A percentile compares a stretch with the other conserved stretches of the same genome.
Evolutionary conservation across 2,329 filamentous ascomycete species (phyloP).

Genomic region (Colletotrichum ledebouriae): DNA sequence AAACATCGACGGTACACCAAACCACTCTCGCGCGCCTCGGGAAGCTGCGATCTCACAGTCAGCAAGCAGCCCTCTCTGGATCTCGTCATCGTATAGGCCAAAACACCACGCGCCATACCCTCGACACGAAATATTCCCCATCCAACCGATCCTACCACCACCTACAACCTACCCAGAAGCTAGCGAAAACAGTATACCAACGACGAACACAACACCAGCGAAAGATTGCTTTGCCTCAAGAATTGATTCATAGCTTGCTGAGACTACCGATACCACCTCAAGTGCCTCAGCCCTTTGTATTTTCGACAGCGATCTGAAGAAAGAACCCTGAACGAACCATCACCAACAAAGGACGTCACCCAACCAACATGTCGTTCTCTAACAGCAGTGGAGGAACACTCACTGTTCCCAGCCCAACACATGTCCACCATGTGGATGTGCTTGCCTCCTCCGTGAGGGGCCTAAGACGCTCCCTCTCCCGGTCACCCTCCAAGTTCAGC

Average conservation of each 20-base stretch:
- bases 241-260: conserved; percentile 31
- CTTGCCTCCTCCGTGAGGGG: conserved; percentile 82
- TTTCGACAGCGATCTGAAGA: conserved; percentile 13
- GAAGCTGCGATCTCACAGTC: conserved; percentile 29
- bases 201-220: conserved; percentile 37
- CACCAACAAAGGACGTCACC: conserved; percentile 26
- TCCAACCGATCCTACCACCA: conserved; percentile 28
- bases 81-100: conserved; percentile 11
- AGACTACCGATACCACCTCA: conserved; percentile 18
- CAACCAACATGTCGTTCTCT: conserved; percentile 68
- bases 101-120: conserved; percentile 24
- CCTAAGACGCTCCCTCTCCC: conserved; percentile 87
- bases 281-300: conserved; percentile 32
- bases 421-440: conserved; percentile 85
- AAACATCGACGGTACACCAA: conserved; percentile 36
- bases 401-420: conserved; percentile 88
- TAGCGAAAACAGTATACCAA: conserved; percentile 38
- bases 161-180: conserved; percentile 29
- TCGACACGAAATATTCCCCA: conserved; percentile 28
- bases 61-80: conserved; percentile 9
- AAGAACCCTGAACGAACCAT: conserved; percentile 22
- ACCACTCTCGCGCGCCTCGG: conserved; percentile 13
- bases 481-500: conserved; percentile 92
- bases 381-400: conserved; percentile 79
- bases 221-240: conserved; percentile 32